Conservation (phyloP, 2,329 filamentous ascomycete genomes). For the Cadophora sp. region DNA sequence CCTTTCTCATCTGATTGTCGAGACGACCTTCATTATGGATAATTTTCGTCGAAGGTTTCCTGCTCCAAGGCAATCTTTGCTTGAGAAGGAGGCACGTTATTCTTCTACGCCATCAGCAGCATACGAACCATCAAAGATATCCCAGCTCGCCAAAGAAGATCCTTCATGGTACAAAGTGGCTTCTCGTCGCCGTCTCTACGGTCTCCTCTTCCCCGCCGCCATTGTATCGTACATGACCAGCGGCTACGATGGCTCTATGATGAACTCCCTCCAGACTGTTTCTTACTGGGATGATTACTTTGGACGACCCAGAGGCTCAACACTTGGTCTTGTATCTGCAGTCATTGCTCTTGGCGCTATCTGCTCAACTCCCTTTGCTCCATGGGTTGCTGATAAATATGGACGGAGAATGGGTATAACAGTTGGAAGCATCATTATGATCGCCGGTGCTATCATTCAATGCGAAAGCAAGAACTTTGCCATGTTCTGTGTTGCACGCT, state of each 20-base stretch:
- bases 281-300: neutral
- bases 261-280: neutral
- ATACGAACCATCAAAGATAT: neutral
- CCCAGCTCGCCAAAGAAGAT: neutral
- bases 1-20: neutral
- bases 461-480: slow-evolving; percentile 37
- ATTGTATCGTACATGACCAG: neutral
- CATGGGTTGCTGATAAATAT: neutral
- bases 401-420: neutral
- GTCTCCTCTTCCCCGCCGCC: neutral
- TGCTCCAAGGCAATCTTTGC: neutral
- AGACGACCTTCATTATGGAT: neutral
- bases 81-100: neutral
- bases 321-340: neutral
- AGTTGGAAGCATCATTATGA: slow-evolving; percentile 2
- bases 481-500: slow-evolving; percentile 58
- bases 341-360: neutral
- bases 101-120: neutral
- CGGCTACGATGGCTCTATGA: neutral
- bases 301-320: neutral
- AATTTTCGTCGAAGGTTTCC: neutral
- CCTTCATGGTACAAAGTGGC: neutral
- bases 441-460: neutral
- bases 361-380: neutral
- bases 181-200: neutral